A percentile compares a stretch with the other conserved stretches of the same genome.
Evolutionary conservation across 176 grass and related monocot genomes (phyloP).

Genomic region (Coix lacrymajobi): DNA sequence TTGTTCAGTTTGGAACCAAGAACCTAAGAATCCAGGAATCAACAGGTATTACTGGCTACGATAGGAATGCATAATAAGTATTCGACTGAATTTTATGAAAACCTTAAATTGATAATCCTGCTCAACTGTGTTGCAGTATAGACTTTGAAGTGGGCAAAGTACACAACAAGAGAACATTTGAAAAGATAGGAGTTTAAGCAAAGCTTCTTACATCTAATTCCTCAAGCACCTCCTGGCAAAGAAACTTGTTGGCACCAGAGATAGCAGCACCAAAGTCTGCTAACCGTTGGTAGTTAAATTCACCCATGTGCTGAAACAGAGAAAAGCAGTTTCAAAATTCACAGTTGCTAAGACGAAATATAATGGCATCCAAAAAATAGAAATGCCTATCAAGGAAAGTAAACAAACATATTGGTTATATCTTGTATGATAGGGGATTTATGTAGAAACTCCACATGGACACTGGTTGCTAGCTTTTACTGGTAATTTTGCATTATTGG

Average conservation of each 20-base stretch:
- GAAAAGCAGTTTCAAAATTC: conserved; percentile 18
- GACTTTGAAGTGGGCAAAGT: neutral
- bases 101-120: conserved; percentile 6
- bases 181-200: conserved; percentile 7
- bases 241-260: conserved; percentile 91
- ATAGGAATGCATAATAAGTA: neutral
- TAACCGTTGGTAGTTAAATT: conserved; percentile 82
- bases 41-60: neutral
- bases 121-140: neutral
- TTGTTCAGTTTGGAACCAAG: neutral
- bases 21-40: neutral
- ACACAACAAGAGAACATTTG: conserved; percentile 5
- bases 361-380: neutral
- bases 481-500: neutral
- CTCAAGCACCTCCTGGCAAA: conserved; percentile 89
- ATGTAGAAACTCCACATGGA: neutral
- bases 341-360: neutral
- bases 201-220: conserved; percentile 93
- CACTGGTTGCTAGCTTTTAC: neutral
- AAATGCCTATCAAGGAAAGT: neutral
- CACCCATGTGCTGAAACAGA: conserved; percentile 76
- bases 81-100: neutral
- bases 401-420: neutral
- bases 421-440: neutral
- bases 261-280: conserved; percentile 97